Percentiles rank a stretch among this genome's conserved stretches.
phyloP scores from a whole-genome alignment of 2,329 filamentous ascomycete species.

The Alternaria solani region DNA sequence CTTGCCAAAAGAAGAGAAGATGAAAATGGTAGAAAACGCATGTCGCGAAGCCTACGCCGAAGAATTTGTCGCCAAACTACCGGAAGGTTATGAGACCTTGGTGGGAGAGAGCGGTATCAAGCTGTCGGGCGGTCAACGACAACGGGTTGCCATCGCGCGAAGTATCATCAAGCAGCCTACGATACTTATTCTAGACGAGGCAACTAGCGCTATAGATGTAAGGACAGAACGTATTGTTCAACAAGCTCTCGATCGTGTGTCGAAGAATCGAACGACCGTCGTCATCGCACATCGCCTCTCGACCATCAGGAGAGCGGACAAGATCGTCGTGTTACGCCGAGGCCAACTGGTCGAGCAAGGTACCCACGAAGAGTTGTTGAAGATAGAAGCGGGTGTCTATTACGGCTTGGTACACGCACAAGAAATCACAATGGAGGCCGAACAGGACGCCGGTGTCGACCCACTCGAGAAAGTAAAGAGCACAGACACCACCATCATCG shows the following conservation, averaged over 20 bases:
- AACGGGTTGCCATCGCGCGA: slow-evolving; percentile 78
- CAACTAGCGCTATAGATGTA: slow-evolving; percentile 72
- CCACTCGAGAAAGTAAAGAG: slow-evolving; percentile 28
- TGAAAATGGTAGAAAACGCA: slow-evolving; percentile 58
- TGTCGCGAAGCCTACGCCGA: slow-evolving; percentile 51
- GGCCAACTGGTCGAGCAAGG: slow-evolving; percentile 77
- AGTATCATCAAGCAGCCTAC: slow-evolving; percentile 72
- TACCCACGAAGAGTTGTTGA: slow-evolving; percentile 75
- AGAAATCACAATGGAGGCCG: slow-evolving; percentile 38
- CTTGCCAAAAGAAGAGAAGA: slow-evolving; percentile 64
- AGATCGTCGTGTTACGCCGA: slow-evolving; percentile 77
- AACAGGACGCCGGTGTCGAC: slow-evolving; percentile 28
- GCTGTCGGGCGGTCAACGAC: slow-evolving; percentile 84
- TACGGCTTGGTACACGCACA: slow-evolving; percentile 67
- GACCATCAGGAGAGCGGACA: slow-evolving; percentile 79
- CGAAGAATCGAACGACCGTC: slow-evolving; percentile 73
- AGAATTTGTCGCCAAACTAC: slow-evolving; percentile 49
- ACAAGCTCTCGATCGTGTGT: slow-evolving; percentile 66
- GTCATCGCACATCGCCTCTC: slow-evolving; percentile 80
- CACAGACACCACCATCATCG: slow-evolving; percentile 18
- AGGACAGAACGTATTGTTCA: slow-evolving; percentile 64
- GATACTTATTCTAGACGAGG: slow-evolving; percentile 78
- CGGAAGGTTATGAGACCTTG: slow-evolving; percentile 72
- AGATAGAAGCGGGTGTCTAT: slow-evolving; percentile 69
- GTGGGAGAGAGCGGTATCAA: slow-evolving; percentile 82